Evolutionary conservation across 2,329 filamentous ascomycete species (phyloP), one percentile per base, ranked within the genome.

Genomic region (Arachnopeziza araneosa): DNA sequence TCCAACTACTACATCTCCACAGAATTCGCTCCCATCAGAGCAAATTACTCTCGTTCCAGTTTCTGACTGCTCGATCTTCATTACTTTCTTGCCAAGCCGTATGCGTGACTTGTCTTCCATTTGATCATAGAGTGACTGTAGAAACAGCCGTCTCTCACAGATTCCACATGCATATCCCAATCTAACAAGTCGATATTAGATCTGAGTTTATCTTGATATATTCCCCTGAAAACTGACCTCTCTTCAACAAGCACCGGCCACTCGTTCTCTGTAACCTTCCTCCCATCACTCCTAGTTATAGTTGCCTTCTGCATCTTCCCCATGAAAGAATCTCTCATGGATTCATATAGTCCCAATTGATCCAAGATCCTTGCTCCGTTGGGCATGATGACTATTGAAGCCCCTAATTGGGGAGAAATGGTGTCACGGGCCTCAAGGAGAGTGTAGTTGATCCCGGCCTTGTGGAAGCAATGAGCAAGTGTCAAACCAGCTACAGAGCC

Each of bases 351-450:
- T 0, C 78, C 80, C 1, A 84, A 65, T 64, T 84, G 81, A 60
- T 83, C 80, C 1, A 83, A 66, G 3, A 84, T 78, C 1, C 76
- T 73, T 5, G 71, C 60, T 1, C 77, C 78, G 24, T 78, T 74
- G 0, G 80, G 72, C 59, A 67, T 63, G 10, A 70, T 58, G n/a
- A 61, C 62, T 8, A 70, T 65, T 6, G 62, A 63, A 14, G 66
- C 65, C 9, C 68, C 69, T 3, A 64, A 26, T 17, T 68, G 61
- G 1, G 65, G 64, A 1, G 62, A 57, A 12, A 69, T 59, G 0
- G 60, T 61, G 21, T 64, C 52, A 8, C 63, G 58, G 1, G 60
- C 58, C 57, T 70, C 69, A 10, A 70, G 65, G 19, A 70, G 56
- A 14, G 66, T 54, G 54, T 64, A 70, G 49, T 66, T 51, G 24